Percentiles rank a stretch among this genome's conserved stretches.
Conservation (phyloP, 345 rosid species). For the Acer yangbiense region DNA sequence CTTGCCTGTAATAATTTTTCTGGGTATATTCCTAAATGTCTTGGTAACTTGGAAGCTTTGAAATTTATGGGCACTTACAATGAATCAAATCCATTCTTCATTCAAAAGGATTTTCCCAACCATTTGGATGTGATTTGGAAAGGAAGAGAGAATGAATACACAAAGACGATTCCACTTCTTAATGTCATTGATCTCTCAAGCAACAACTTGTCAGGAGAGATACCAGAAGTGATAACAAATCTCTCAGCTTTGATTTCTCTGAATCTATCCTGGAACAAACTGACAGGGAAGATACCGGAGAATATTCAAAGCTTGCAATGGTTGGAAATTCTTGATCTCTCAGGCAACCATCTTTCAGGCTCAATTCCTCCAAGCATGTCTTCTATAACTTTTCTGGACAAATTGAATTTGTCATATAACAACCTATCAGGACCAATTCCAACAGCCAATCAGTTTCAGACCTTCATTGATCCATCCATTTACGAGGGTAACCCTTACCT, state of each 20-base stretch:
- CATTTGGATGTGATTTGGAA: no score
- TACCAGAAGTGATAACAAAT: slow-evolving; percentile 18
- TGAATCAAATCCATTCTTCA: no score
- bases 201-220: slow-evolving; percentile 26
- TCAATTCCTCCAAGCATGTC: slow-evolving; percentile 31
- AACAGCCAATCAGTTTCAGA: slow-evolving; percentile 20
- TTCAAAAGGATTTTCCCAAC: no score
- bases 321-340: slow-evolving; percentile 35
- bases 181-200: slow-evolving; percentile 25
- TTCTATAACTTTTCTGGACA: slow-evolving; percentile 3
- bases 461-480: slow-evolving; percentile 25
- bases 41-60: slow-evolving; percentile 6
- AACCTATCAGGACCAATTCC: slow-evolving; percentile 32
- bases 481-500: slow-evolving; percentile 21
- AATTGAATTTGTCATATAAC: slow-evolving; percentile 36
- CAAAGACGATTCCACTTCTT: no score
- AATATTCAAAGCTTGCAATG: slow-evolving; percentile 17
- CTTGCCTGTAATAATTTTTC: slow-evolving; percentile 20
- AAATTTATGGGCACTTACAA: no score
- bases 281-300: slow-evolving; percentile 22
- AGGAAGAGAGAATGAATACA: no score
- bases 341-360: slow-evolving; percentile 28
- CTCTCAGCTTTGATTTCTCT: slow-evolving; percentile 18
- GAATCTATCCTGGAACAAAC: slow-evolving; percentile 32
- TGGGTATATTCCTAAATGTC: slow-evolving; percentile 22